Evolutionary conservation across 371 early-diverging fungal species (phyloP).

Genomic region (Mucor piriformis): DNA sequence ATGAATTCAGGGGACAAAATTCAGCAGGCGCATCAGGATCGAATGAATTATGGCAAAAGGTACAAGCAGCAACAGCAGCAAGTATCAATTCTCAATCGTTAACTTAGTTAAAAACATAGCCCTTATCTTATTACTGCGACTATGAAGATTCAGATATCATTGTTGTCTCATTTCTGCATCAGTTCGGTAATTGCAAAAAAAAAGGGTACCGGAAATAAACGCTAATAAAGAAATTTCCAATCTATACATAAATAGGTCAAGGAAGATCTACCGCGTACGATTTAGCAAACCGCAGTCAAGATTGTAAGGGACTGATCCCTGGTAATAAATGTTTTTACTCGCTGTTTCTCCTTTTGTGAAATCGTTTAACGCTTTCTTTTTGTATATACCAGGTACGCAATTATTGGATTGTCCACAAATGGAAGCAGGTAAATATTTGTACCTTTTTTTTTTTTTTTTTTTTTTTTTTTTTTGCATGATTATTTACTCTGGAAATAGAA

Average conservation of each 20-base stretch:
- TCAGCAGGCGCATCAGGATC: constrained; percentile 21
- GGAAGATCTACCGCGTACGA: constrained; percentile 25
- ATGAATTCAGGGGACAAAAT: constrained; percentile 25
- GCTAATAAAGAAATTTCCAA: constrained; percentile 7
- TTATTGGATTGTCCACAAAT: constrained; percentile 66
- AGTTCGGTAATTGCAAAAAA: constrained; percentile 36
- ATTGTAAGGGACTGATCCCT: constrained; percentile 23
- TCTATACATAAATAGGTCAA: constrained; percentile 15
- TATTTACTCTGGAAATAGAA: constrained; percentile 27
- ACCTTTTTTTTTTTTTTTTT: background rate
- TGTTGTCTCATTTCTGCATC: constrained; percentile 66
- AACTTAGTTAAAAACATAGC: constrained; percentile 12
- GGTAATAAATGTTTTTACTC: constrained; percentile 9
- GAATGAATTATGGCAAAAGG: constrained; percentile 28
- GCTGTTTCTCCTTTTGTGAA: background rate
- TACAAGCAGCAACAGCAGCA: constrained; percentile 2
- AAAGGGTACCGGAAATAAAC: background rate
- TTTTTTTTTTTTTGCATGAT: background rate
- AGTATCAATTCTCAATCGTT: no score
- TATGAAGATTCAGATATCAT: constrained; percentile 51
- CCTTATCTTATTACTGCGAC: constrained; percentile 63
- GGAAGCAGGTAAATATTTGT: constrained; percentile 33
- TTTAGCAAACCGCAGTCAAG: constrained; percentile 24
- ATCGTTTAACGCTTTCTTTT: background rate
- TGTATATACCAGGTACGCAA: constrained; percentile 44